Evolutionary conservation across 345 rosid species (phyloP).

Genomic region (Ceriops tagal): DNA sequence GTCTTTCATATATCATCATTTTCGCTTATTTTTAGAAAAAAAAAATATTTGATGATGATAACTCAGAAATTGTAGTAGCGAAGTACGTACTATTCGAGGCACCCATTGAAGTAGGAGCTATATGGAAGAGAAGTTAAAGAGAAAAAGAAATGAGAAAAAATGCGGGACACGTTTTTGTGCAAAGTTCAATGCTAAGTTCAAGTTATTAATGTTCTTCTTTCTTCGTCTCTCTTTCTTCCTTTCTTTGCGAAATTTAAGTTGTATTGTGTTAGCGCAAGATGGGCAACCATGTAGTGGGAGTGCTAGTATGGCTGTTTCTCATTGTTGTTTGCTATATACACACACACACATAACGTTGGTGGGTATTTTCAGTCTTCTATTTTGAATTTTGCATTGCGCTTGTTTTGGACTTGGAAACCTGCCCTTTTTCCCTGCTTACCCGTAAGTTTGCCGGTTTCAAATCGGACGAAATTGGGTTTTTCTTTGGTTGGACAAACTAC

Average conservation of each 20-base stretch:
- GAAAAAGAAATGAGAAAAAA: background rate
- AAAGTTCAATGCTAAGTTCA: slow-evolving; percentile 20
- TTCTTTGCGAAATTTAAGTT: slow-evolving; percentile 6
- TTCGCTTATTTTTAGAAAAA: slow-evolving; percentile 2
- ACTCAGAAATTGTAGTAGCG: slow-evolving; percentile 10
- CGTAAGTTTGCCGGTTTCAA: slow-evolving; percentile 37
- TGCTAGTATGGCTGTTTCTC: background rate
- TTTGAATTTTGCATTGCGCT: slow-evolving; percentile 19
- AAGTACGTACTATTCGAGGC: slow-evolving; percentile 20
- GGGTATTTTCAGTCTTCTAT: background rate
- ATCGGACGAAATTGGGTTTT: slow-evolving; percentile 22
- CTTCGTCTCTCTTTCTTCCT: background rate
- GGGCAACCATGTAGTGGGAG: slow-evolving; percentile 10
- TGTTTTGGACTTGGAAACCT: slow-evolving; percentile 21
- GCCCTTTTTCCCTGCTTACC: slow-evolving; percentile 31
- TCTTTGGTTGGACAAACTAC: slow-evolving; percentile 20
- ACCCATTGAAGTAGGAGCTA: slow-evolving; percentile 27
- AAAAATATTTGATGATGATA: slow-evolving; percentile 15
- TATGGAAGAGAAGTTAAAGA: background rate
- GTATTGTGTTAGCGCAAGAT: background rate
- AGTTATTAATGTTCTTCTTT: background rate
- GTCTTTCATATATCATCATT: slow-evolving; percentile 5
- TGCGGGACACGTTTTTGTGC: slow-evolving; percentile 18
- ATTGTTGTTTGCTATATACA: background rate
- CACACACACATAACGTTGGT: too few relatives aligned